These are phyloP conservation scores for Mycena filopes DNA, from an alignment of 768 basidiomycete species.

Conservation along the genomic window DNA sequence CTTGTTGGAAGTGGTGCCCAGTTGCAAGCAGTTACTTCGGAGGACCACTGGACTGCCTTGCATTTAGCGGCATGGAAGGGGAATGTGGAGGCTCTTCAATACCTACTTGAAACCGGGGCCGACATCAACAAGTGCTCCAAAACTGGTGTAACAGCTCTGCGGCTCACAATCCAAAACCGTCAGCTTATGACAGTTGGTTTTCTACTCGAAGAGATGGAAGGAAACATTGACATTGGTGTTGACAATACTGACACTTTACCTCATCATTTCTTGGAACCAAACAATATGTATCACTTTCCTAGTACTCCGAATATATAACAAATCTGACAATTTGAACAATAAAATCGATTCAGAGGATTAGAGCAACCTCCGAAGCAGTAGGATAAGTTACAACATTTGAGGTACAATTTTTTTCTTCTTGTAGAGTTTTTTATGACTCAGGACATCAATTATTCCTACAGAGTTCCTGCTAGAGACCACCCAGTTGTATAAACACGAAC, in stretches of 20 bases:
- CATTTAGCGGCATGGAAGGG: slow-evolving; percentile 31
- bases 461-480: too few relatives aligned
- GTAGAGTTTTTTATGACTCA: too few relatives aligned
- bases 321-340: background rate
- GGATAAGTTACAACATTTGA: too few relatives aligned
- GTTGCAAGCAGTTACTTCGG: background rate
- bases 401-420: too few relatives aligned
- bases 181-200: slow-evolving; percentile 11
- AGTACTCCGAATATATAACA: background rate
- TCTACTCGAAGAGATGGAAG: slow-evolving; percentile 14
- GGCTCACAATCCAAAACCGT: slow-evolving; percentile 18
- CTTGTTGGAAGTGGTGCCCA: slow-evolving; percentile 3
- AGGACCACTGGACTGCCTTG: slow-evolving; percentile 5
- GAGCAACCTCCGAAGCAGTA: too few relatives aligned
- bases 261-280: too few relatives aligned
- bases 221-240: slow-evolving; percentile 11
- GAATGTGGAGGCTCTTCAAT: slow-evolving; percentile 4
- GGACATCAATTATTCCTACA: too few relatives aligned
- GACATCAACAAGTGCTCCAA: background rate
- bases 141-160: slow-evolving; percentile 2
- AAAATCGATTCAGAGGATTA: too few relatives aligned
- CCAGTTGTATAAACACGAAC: too few relatives aligned
- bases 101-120: slow-evolving; percentile 13
- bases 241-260: background rate
- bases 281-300: background rate